phyloP scores from a whole-genome alignment of 768 basidiomycete genomes.

The Termitomyces titanicus region DNA sequence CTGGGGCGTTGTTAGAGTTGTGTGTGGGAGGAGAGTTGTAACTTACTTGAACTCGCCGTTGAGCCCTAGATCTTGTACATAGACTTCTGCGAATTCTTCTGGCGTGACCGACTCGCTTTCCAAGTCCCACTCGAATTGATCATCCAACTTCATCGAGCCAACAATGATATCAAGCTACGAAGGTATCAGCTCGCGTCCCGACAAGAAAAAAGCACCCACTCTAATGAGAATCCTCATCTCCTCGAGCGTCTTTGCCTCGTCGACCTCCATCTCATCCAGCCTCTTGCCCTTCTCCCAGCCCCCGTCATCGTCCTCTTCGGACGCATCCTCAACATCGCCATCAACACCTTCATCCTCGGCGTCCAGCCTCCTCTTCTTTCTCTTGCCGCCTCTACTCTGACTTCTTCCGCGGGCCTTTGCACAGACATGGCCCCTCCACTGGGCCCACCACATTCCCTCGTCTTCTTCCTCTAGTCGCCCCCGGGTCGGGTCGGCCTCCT shows the following conservation, averaged over 20 bases:
- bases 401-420: not conserved
- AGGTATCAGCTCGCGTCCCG: not conserved
- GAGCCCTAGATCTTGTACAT: constrained; percentile 83
- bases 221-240: constrained; percentile 92
- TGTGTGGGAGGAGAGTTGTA: too few species aligned
- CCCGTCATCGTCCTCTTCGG: constrained; percentile 21
- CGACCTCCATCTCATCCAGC: constrained; percentile 61
- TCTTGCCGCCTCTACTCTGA: not conserved
- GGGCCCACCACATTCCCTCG: constrained; percentile 21
- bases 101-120: constrained; percentile 77
- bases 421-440: constrained; percentile 16
- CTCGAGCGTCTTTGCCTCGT: constrained; percentile 66
- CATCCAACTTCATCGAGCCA: constrained; percentile 88
- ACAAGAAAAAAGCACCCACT: constrained; percentile 42
- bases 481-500: not conserved
- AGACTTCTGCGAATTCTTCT: constrained; percentile 89
- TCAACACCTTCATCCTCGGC: constrained; percentile 39
- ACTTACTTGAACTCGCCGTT: constrained; percentile 85
- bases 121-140: constrained; percentile 98
- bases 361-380: constrained; percentile 21
- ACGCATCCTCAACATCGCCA: constrained; percentile 23
- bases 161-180: constrained; percentile 90
- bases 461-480: constrained; percentile 16
- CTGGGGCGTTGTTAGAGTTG: constrained; percentile 33
- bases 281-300: constrained; percentile 29